phyloP scores from a whole-genome alignment of 1,139 yeast genomes.

The Saccharomyces pastorianus region DNA sequence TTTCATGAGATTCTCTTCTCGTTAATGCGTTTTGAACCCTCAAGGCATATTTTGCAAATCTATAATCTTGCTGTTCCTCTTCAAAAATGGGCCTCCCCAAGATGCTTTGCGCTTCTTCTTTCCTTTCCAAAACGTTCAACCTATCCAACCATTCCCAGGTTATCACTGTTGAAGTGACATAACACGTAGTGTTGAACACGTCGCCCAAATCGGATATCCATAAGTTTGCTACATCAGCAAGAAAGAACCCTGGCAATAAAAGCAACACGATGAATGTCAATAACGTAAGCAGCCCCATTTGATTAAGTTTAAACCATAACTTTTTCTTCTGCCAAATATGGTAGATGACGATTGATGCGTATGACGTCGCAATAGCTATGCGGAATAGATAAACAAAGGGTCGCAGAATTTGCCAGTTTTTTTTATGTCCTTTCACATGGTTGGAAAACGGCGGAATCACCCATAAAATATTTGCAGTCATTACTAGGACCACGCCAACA shows the following conservation, averaged over 20 bases:
- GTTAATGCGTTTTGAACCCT: slow-evolving; percentile 21
- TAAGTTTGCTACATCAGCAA: slow-evolving; percentile 66
- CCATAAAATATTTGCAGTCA: slow-evolving; percentile 62
- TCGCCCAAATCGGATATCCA: slow-evolving; percentile 70
- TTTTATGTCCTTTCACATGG: slow-evolving; percentile 13
- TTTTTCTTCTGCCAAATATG: slow-evolving; percentile 43
- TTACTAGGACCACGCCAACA: slow-evolving; percentile 50
- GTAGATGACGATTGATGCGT: slow-evolving; percentile 57
- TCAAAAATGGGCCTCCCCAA: slow-evolving; percentile 73
- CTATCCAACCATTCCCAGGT: slow-evolving; percentile 90
- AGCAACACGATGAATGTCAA: slow-evolving; percentile 54
- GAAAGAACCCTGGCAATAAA: slow-evolving; percentile 64
- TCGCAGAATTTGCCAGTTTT: slow-evolving; percentile 43
- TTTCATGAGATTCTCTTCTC: slow-evolving; percentile 2
- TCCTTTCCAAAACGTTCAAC: slow-evolving; percentile 50
- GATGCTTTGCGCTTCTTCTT: slow-evolving; percentile 69
- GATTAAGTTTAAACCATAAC: slow-evolving; percentile 44
- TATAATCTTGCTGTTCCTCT: slow-evolving; percentile 36
- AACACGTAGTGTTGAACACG: slow-evolving; percentile 61
- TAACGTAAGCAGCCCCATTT: slow-evolving; percentile 46
- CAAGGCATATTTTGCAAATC: slow-evolving; percentile 27
- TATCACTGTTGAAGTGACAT: slow-evolving; percentile 64
- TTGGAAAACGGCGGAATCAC: slow-evolving; percentile 42
- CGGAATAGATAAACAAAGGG: slow-evolving; percentile 74
- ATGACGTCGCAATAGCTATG: slow-evolving; percentile 65